Evolutionary conservation across 148 eudicot species (phyloP), one percentile per base, ranked within the genome.

Genomic region (Mesembryanthemum crystallinum): DNA sequence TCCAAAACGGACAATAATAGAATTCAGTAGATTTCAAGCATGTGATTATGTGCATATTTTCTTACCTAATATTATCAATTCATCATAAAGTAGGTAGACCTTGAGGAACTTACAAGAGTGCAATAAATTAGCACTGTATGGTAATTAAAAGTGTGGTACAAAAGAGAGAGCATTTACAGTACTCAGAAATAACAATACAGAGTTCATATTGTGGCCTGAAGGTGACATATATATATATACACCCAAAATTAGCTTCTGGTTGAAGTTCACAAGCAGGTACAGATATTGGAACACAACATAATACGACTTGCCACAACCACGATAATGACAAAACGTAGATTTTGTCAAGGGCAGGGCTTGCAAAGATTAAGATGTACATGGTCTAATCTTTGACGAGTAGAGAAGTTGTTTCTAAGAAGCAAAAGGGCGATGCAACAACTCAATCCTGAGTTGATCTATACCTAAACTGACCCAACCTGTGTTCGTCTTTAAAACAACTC

Each of bases 21-120:
- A 47, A 4, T 73, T 63, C 15, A 68, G 74, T 64, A 68, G 71
- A 73, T 73, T 73, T 73, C 12, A 61, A 67, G 74, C 78, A 74
- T 69, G 78, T 79, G 78, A 64, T 74, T 45, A 60, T 74, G 63
- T 61, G 73, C 70, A 79, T 75, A 51, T 72, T 68, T 79, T 68
- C 47, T 67, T 74, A 74, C 64, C 69, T 67, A 79, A 33, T 49
- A 20, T 68, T 60, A 18, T 52, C 74, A 74, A 59, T 45, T 45
- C 11, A 45, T 74, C 54, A 60, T 35, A 78, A 64, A 59, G 72
- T 60, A 67, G 69, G 23, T 59, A 20, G 18, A 28, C 14, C 0
- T 77, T 61, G 5, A 14, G 33, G 57, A 57, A 23, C 0, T 14
- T 24, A 55, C 42, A 49, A 51, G 1, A 15, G 15, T 30, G 0